Base-by-base conservation (phyloP, 306 rosid genomes). In the Notholithocarpus densiflorus region DNA sequence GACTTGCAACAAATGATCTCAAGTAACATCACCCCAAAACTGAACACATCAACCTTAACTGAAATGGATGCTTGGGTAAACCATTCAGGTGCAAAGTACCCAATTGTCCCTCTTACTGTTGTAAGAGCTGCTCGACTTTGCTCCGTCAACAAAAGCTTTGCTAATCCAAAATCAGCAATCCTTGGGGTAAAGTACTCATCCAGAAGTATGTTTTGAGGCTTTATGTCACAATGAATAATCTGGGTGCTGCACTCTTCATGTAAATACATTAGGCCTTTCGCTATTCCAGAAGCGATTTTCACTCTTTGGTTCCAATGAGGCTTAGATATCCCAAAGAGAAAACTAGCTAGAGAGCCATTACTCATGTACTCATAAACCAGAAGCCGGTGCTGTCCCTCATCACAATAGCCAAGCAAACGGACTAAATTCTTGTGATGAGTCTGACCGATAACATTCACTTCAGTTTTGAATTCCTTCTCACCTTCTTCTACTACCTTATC, bases 381-480 rank as follows among this genome's bases (percentile, higher is more conserved):
- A 17, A 53, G 56, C 17, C 68, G 27, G 5, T 77, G 74, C 15
- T 60, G 27, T 45, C 69, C 83, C 66, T 80, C 75, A 32, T 74
- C 75, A 26, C 83, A 80, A 56, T 52, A 80, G 2, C 83, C 83
- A 53, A 80, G 70, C 40, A 80, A 34, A 12, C 79, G 64, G 26
- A 80, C 75, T n/a, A 74, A 26, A 57, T 79, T 75, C 43, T 45
- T 75, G 70, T 87, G 90, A 74, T 84, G 82, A 21, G 86, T 79
- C 55, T 77, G 34, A 6, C 80, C 82, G 6, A 87, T 84, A 6
- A 77, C 68, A 14, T 76, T 82, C 55, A 82, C 83, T 56, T 84
- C 86, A n/a, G 83, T 82, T 40, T 79, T 82, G 64, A 81, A 84
- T 60, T 84, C 88, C 14, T 57, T 57, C 6, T 83, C 90, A 32